Conservation (phyloP, 441 rosid species). For the Arabidopsis lyrata region DNA sequence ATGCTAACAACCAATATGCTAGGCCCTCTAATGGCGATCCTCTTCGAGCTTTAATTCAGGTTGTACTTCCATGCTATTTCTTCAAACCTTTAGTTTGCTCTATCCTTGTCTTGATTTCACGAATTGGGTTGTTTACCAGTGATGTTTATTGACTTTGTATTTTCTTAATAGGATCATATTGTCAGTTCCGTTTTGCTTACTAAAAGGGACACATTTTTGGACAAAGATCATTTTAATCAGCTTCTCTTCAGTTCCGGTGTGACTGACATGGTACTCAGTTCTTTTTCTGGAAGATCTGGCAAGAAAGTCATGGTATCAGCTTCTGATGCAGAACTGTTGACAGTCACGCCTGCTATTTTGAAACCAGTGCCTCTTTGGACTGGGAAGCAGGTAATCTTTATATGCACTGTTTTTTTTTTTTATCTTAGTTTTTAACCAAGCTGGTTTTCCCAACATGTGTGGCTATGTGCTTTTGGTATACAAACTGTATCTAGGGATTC, state of each 20-base stretch:
- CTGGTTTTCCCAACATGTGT: slow-evolving; percentile 13
- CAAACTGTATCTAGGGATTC: slow-evolving; percentile 1
- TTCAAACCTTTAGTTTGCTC: slow-evolving; percentile 13
- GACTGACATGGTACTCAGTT: slow-evolving; percentile 52
- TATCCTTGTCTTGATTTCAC: slow-evolving; percentile 32
- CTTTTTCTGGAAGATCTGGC: slow-evolving; percentile 67
- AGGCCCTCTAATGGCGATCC: slow-evolving; percentile 98
- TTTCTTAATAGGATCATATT: slow-evolving; percentile 83
- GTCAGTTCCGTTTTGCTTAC: slow-evolving; percentile 92
- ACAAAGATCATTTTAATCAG: slow-evolving; percentile 73
- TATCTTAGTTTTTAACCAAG: slow-evolving; percentile 20
- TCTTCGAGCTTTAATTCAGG: slow-evolving; percentile 95
- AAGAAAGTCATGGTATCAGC: slow-evolving; percentile 64
- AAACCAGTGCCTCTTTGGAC: slow-evolving; percentile 98
- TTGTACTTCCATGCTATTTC: slow-evolving; percentile 42
- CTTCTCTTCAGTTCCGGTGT: slow-evolving; percentile 89
- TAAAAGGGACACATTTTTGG: slow-evolving; percentile 91
- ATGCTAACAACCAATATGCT: slow-evolving; percentile 98
- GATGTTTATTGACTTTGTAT: slow-evolving; percentile 27
- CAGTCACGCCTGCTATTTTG: slow-evolving; percentile 72
- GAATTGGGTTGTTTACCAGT: slow-evolving; percentile 4
- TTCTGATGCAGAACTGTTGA: slow-evolving; percentile 60
- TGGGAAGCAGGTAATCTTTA: slow-evolving; percentile 87
- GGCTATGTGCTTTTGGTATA: slow-evolving; percentile 11
- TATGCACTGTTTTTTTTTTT: not conserved